Percentiles rank a stretch among this genome's conserved stretches.
phyloP scores from a whole-genome alignment of 495 filamentous ascomycete species.

The Durotheca rogersii region DNA sequence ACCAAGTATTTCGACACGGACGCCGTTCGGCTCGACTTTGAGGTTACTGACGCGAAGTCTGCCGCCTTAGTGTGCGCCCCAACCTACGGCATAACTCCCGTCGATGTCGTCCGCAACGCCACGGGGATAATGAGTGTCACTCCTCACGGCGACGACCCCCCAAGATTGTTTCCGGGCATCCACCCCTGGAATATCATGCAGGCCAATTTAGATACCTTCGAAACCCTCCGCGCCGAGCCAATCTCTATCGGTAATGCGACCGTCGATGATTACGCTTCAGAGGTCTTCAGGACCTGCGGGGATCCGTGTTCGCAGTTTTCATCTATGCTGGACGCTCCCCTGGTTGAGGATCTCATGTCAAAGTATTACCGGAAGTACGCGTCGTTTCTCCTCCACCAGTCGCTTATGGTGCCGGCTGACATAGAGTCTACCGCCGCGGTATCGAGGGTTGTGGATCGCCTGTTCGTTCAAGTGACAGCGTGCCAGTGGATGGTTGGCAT shows the following conservation, averaged over 20 bases:
- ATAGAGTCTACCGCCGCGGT: background rate
- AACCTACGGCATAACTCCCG: conserved; percentile 20
- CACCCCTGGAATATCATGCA: conserved; percentile 29
- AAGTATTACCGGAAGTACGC: background rate
- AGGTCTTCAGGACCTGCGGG: background rate
- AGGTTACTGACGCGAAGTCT: conserved; percentile 5
- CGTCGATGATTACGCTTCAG: background rate
- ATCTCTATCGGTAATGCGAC: background rate
- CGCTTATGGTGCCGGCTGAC: background rate
- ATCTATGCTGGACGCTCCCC: background rate
- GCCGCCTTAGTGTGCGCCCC: conserved; percentile 27
- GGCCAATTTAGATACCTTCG: conserved; percentile 20
- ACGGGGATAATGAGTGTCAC: conserved; percentile 7
- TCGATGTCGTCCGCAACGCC: conserved; percentile 25
- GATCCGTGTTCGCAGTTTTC: background rate
- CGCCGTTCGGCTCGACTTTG: conserved; percentile 4
- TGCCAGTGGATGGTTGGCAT: conserved; percentile 4
- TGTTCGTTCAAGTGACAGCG: background rate
- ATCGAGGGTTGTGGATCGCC: background rate
- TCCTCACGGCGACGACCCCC: background rate
- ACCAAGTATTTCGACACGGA: conserved; percentile 10
- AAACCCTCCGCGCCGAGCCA: background rate
- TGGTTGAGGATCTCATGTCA: background rate
- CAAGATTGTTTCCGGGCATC: conserved; percentile 16
- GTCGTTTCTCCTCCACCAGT: background rate